Base-by-base conservation (phyloP, 129 eudicot genomes). In the carrot (Daucus carota) region DNA sequence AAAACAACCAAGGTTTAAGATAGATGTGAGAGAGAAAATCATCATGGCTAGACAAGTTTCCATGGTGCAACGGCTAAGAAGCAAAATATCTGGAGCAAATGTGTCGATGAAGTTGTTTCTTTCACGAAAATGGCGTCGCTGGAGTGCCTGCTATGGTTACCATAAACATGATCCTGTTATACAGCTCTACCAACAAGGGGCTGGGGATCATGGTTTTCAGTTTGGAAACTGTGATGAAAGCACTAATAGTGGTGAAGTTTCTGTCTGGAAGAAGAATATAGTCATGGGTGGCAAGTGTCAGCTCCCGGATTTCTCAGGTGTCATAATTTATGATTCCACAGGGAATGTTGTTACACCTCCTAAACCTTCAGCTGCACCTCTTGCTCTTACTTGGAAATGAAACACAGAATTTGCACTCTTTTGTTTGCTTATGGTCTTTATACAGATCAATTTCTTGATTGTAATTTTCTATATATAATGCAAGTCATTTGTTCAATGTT, bases 281-380 rank as follows among this genome's bases (percentile, higher is more conserved):
- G 84, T 90, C 22, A 90, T 90, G 98, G 98, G 98, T 9, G 96
- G 98, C 6, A 92, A 90, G 81, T 92, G 96, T 73, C 89, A 90
- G 79, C 88, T 90, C 41, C 96, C 98, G 0, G 98, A 92, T 75
- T 92, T 92, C 80, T 92, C 98, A 2, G 96, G 96, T 26, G 94
- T 88, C 57, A 90, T 90, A 20, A 86, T 90, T 20, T 90, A 90
- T 54, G 96, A 92, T 57, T 79, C 96, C 28, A 74, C 85, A 4
- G 98, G 96, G 60, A 88, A 86, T 68, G 75, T 85, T 7, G 92
- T 87, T 54, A 40, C 94, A 1, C 90, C 86, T 26, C 73, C 81
- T 10, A 89, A 85, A 81, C 81, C 85, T 73, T 41, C 75, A 9
- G n/a, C 75, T 3, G 8, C 54, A 5, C 79, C 84, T 52, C 91